Base-by-base conservation (phyloP, 495 filamentous ascomycete genomes). In the Lepidopterella palustris region DNA sequence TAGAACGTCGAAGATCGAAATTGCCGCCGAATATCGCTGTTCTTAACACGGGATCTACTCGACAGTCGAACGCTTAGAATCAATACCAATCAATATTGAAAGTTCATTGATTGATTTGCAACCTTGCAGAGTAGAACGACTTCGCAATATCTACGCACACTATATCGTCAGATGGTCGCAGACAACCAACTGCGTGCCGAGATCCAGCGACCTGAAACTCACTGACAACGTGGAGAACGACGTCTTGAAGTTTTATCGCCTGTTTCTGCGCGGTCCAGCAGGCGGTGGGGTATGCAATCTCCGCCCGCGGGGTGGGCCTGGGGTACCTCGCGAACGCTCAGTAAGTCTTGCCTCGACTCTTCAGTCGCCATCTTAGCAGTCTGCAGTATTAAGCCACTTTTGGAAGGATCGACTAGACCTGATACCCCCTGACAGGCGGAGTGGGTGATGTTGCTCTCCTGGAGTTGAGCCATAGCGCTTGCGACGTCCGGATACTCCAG, bases 401-500 rank as follows among this genome's bases (percentile, higher is more conserved):
- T 35, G 31, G 31, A 35, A 35, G 31, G 31, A 13, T 35, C 31
- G 31, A 35, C 31, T 35, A 13, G 31, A 35, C 13, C 31, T 13
- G 31, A 35, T 35, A 35, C 31, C 31, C 31, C 31, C 6, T 35
- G 31, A 35, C 31, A 35, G 31, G 31, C 31, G 31, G 13, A 35
- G 31, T 35, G 31, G 31, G 31, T 13, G 31, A 35, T 35, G 13
- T 35, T 35, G 31, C 31, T 6, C 31, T 35, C 31, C 31, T 13
- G 31, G 31, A 35, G 31, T 35, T 35, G 31, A 35, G 31, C 13
- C 31, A 35, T 35, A 35, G 31, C 31, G 31, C 48, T 54, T 55
- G 39, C 24, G 20, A 42, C 54, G 45, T 52, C 47, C 24, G 59
- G 54, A 21, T 55, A 26, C 20, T 60, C 58, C 15, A 55, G 32